Base-by-base conservation (phyloP, 768 basidiomycete species). In the Scleroderma bovista region DNA sequence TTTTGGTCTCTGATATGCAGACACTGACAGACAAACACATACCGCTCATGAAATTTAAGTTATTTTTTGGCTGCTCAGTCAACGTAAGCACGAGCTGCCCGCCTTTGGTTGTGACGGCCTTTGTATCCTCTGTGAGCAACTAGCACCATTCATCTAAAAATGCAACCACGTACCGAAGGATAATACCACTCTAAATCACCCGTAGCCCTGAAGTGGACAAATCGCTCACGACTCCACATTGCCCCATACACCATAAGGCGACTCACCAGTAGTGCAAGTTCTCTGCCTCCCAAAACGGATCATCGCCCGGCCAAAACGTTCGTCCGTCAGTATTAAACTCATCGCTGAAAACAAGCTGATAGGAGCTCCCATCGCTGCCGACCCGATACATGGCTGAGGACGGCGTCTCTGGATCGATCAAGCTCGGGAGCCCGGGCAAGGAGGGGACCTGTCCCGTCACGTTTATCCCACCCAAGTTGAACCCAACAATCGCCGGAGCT, bases 151-250 rank as follows among this genome's bases (percentile, higher is more conserved):
- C 50, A 40, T 46, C 26, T 9, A 44, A 33, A 22, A n/a, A 33
- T 3, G 20, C 16, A 33, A 47, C 22, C 11, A 53, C 77, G 56
- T 57, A 84, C 83, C 69, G 74, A 66, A 23, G 87, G 88, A 56
- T 81, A 78, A 67, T 93, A 93, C 89, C 89, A 93, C 67, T 93
- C 90, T 43, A 86, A 60, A 61, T 93, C 87, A 49, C 72, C 84
- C 16, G 89, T 88, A 1, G 84, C 76, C 65, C 74, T 73, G 37
- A 46, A 48, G 41, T 45, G 39, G 24, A 22, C 12, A 40, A 20
- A 48, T 23, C 17, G 41, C 7, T 33, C 15, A 6, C 15, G 16
- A n/a, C 24, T 13, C 31, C 15, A 20, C 33, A 11, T 13, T 11
- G 20, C 31, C 16, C 10, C 38, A 26, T 12, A 38, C 32, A 20